Evolutionary conservation across 495 filamentous ascomycete species (phyloP), one percentile per base, ranked within the genome.

Genomic region (Xylaria acuta): DNA sequence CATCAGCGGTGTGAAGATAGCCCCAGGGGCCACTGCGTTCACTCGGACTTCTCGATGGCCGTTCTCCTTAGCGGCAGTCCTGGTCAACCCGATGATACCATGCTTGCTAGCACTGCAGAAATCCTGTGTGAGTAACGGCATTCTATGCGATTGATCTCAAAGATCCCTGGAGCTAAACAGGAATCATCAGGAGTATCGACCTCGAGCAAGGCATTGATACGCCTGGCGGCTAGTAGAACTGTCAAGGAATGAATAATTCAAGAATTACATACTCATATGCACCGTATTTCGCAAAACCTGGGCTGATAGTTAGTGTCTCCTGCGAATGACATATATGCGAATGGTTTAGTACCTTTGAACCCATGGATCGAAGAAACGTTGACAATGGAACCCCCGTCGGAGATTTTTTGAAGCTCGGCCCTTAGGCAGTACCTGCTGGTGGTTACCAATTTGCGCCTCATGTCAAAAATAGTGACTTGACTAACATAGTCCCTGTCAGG

Each of bases 81-180:
- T 85, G 14, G 88, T 90, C 74, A 92, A 76, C 20, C 88, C 90
- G 53, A 90, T 79, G 49, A 92, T 84, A 16, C 84, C 89, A 76
- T 80, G 80, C 74, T 91, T 91, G 34, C 83, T 87, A 12, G 87
- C 83, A 63, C 70, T 72, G 53, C 20, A 59, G 43, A 27, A 51
- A 49, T 14, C 20, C 36, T 9, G 25, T 30, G 51, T 72, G 51
- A 72, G 70, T 67, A 47, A 72, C 22, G 14, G 9, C 27, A 59
- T 36, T 34, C 20, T 38, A 45, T 51, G 8, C 25, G 7, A 18
- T 43, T 36, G 16, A 56, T 51, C 5, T 34, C 20, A 16, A 30
- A 56, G n/a, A 34, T 53, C 32, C 11, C 18, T 1, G 32, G 5
- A 18, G 22, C 25, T 32, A 43, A 30, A 34, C 18, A 64, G 58